phyloP scores from a whole-genome alignment of 2,329 filamentous ascomycete species.

The Sporothrix pallida region DNA sequence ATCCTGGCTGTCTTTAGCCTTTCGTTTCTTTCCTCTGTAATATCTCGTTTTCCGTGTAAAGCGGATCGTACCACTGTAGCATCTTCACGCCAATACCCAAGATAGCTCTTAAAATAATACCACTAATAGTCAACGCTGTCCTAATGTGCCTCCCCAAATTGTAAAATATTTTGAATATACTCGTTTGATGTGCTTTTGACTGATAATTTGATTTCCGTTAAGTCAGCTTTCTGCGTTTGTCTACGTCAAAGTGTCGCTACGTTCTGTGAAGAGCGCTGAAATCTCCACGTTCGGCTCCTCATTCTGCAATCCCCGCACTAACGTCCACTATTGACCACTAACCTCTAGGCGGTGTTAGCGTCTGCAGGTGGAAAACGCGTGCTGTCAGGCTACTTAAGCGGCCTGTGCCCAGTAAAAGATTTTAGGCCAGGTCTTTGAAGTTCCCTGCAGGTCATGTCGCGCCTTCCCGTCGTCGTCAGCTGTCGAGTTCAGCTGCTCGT shows the following conservation, averaged over 20 bases:
- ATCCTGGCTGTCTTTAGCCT: not conserved
- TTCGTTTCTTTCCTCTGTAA: no score
- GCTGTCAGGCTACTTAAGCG: not conserved
- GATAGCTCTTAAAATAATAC: not conserved
- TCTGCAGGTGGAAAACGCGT: not conserved
- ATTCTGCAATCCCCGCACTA: not conserved
- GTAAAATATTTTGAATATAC: not conserved
- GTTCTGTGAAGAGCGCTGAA: not conserved
- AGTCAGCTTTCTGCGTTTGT: not conserved
- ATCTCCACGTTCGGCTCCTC: not conserved
- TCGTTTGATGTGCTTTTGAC: not conserved
- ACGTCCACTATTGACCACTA: not conserved
- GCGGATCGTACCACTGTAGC: constrained; percentile 3
- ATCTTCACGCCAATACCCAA: not conserved
- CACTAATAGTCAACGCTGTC: not conserved
- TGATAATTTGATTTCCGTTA: not conserved
- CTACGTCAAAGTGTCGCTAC: not conserved
- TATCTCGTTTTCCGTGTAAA: no score
- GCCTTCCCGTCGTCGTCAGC: not conserved
- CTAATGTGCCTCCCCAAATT: no score
- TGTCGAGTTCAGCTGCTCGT: not conserved
- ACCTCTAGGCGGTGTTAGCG: constrained; percentile 2
- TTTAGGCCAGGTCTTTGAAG: not conserved
- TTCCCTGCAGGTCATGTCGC: not conserved
- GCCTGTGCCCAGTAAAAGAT: not conserved